A percentile compares a stretch with the other conserved stretches of the same genome.
phyloP scores from a whole-genome alignment of 2,329 filamentous ascomycete species.

The Alternaria dauci region DNA sequence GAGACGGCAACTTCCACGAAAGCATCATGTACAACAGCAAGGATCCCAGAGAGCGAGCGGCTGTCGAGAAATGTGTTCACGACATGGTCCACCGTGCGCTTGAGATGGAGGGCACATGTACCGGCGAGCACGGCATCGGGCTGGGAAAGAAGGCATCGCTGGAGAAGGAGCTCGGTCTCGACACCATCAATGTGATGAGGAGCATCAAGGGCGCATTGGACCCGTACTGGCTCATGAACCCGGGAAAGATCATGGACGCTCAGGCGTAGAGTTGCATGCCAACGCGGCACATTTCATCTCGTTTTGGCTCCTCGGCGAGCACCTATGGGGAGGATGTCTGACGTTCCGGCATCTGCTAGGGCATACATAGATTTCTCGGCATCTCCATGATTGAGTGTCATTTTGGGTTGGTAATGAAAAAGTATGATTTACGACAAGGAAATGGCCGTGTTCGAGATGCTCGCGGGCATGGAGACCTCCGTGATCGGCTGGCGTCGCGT shows the following conservation, averaged over 20 bases:
- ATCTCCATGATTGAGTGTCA: not conserved
- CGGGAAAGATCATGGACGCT: constrained; percentile 85
- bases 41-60: constrained; percentile 73
- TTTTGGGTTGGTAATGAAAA: not conserved
- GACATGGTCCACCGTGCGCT: constrained; percentile 91
- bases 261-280: constrained; percentile 23
- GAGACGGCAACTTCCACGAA: constrained; percentile 94
- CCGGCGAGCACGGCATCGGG: constrained; percentile 86
- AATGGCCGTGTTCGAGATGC: not conserved
- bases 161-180: constrained; percentile 78
- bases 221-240: constrained; percentile 88
- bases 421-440: not conserved
- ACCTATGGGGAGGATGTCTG: constrained; percentile 36
- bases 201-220: constrained; percentile 84
- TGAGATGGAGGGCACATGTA: constrained; percentile 94
- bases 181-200: constrained; percentile 85
- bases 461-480: constrained; percentile 21
- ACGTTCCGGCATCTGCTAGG: constrained; percentile 17
- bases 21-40: constrained; percentile 85
- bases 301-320: constrained; percentile 5
- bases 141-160: constrained; percentile 86
- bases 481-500: constrained; percentile 34
- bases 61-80: constrained; percentile 82
- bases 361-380: constrained; percentile 4
- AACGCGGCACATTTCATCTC: not conserved